These are phyloP conservation scores for Brasenia schreberi DNA, from an alignment of 164 flowering plant genomes.

Conservation along the genomic window DNA sequence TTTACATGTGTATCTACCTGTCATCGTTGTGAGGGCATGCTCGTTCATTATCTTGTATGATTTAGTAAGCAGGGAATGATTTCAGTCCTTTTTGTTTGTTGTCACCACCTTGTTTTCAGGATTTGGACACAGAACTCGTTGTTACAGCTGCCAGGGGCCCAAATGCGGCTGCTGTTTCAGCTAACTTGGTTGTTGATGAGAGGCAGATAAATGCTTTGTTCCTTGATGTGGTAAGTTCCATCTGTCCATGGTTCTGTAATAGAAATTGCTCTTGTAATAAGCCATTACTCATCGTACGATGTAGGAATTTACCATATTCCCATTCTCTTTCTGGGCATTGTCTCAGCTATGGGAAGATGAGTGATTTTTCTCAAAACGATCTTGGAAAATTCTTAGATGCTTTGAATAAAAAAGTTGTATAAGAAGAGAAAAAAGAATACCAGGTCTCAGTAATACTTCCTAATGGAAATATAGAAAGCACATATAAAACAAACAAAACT, in stretches of 20 bases:
- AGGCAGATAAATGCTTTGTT: slow-evolving; percentile 95
- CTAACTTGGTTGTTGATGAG: slow-evolving; percentile 73
- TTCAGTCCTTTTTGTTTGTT: background rate
- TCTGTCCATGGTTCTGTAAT: background rate
- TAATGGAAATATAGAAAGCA: no score
- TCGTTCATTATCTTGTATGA: background rate
- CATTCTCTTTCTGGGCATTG: no score
- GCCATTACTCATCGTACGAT: background rate
- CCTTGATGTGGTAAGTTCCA: slow-evolving; percentile 72
- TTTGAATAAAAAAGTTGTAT: no score
- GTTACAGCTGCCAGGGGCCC: slow-evolving; percentile 62
- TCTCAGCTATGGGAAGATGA: no score
- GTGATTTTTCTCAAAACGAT: no score
- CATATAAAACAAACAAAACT: no score
- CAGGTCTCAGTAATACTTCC: no score
- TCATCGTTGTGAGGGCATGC: background rate
- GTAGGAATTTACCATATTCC: no score
- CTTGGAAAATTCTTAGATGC: no score
- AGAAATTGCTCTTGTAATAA: background rate
- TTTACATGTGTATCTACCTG: no score
- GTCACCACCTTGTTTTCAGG: slow-evolving; percentile 25
- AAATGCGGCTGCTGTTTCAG: slow-evolving; percentile 57
- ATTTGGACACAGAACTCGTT: slow-evolving; percentile 73
- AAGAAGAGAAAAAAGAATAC: no score
- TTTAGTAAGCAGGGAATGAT: background rate